phyloP scores from a whole-genome alignment of 2,329 filamentous ascomycete genomes.

The Venturia asperata region DNA sequence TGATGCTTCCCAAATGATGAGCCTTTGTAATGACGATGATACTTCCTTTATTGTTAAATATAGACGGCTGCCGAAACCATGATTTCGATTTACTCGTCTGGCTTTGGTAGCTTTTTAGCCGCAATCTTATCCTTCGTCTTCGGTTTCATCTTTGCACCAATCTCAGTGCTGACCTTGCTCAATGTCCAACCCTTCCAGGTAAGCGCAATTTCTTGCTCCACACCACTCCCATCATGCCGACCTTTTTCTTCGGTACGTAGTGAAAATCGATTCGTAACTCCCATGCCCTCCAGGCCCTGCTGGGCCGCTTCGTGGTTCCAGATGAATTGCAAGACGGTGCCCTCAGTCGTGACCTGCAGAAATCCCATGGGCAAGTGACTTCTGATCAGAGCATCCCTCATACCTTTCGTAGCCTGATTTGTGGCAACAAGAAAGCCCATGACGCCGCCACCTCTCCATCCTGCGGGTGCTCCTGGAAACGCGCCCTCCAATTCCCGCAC shows the following conservation, averaged over 20 bases:
- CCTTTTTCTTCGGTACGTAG: background rate
- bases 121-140: background rate
- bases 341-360: constrained; percentile 53
- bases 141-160: too few species aligned
- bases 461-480: constrained; percentile 63
- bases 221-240: background rate
- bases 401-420: constrained; percentile 66
- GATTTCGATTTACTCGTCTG: too few species aligned
- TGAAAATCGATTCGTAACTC: constrained; percentile 30
- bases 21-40: too few species aligned
- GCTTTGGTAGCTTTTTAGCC: background rate
- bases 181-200: constrained; percentile 18
- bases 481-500: constrained; percentile 75
- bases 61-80: too few species aligned
- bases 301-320: constrained; percentile 63
- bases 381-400: constrained; percentile 62
- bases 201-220: constrained; percentile 15
- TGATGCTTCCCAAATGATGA: too few species aligned
- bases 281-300: constrained; percentile 52
- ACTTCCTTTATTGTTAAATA: too few species aligned
- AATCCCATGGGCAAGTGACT: constrained; percentile 67
- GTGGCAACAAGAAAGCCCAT: constrained; percentile 66
- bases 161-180: background rate
- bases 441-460: constrained; percentile 57
- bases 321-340: constrained; percentile 58